phyloP scores from a whole-genome alignment of 2,329 filamentous ascomycete species.

The Diaporthe australafricana region DNA sequence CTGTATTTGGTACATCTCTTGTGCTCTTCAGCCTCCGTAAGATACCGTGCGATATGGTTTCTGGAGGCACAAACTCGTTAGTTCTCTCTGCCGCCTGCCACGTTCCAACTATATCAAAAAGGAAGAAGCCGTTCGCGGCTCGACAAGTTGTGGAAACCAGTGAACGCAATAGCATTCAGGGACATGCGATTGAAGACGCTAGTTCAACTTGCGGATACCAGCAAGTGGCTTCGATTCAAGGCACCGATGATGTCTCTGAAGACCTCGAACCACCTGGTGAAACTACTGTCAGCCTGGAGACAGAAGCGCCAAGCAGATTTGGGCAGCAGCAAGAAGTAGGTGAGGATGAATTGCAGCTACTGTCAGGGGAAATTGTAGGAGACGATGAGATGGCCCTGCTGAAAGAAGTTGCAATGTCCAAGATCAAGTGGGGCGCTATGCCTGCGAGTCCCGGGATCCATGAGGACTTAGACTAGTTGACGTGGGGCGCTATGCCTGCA shows the following conservation, averaged over 20 bases:
- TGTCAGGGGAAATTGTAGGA: not conserved
- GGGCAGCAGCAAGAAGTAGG: not conserved
- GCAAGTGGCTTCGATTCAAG: not conserved
- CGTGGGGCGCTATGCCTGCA: too few species aligned
- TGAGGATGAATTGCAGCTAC: not conserved
- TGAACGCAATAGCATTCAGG: not conserved
- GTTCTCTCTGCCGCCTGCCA: constrained; percentile 25
- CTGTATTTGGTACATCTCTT: not conserved
- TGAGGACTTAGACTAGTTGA: not conserved
- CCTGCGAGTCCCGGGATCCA: not conserved
- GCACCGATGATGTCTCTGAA: not conserved
- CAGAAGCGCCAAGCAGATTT: not conserved
- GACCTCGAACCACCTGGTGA: not conserved
- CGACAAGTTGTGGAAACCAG: too few species aligned
- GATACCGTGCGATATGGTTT: not conserved
- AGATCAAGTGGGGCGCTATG: not conserved
- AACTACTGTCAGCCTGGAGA: not conserved
- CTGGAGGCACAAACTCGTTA: not conserved
- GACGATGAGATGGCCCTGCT: not conserved
- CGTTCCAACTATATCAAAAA: not conserved
- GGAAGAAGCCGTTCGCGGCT: not conserved
- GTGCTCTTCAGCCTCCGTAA: not conserved
- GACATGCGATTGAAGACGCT: too few species aligned
- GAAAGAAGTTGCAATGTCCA: not conserved
- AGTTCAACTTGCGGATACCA: not conserved